phyloP scores from a whole-genome alignment of 208 protist genomes.

The Histomonas meleagridis region DNA sequence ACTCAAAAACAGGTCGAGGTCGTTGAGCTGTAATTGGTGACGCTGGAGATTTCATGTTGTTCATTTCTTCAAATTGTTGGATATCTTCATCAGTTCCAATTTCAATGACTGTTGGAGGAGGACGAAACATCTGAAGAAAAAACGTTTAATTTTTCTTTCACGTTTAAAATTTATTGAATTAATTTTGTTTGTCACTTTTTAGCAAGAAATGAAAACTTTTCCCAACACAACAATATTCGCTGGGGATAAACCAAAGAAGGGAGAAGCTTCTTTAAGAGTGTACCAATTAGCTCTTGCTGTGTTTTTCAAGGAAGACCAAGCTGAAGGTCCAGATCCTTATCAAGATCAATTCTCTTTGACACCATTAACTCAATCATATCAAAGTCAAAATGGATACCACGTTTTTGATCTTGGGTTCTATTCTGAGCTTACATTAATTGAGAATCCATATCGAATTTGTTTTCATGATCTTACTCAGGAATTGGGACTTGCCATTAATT shows the following conservation, averaged over 20 bases:
- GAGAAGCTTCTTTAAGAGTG: too few relatives aligned
- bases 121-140: background rate
- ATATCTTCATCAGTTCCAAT: constrained; percentile 29
- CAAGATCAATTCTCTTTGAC: background rate
- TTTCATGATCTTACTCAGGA: constrained; percentile 15
- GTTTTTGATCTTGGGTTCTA: background rate
- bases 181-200: too few relatives aligned
- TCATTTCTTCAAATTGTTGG: constrained; percentile 4
- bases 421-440: background rate
- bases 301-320: background rate
- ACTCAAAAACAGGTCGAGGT: background rate
- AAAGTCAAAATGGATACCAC: background rate
- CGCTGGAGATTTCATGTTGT: background rate
- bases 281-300: too few relatives aligned
- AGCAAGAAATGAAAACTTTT: too few relatives aligned
- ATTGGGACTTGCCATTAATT: background rate
- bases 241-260: too few relatives aligned
- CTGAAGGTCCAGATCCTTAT: background rate
- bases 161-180: too few relatives aligned
- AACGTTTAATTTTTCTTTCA: background rate
- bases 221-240: too few relatives aligned
- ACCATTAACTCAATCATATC: background rate
- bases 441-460: background rate
- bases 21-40: background rate
- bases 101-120: background rate